phyloP scores from a whole-genome alignment of 495 filamentous ascomycete genomes.

The Aspergillus indologenus region DNA sequence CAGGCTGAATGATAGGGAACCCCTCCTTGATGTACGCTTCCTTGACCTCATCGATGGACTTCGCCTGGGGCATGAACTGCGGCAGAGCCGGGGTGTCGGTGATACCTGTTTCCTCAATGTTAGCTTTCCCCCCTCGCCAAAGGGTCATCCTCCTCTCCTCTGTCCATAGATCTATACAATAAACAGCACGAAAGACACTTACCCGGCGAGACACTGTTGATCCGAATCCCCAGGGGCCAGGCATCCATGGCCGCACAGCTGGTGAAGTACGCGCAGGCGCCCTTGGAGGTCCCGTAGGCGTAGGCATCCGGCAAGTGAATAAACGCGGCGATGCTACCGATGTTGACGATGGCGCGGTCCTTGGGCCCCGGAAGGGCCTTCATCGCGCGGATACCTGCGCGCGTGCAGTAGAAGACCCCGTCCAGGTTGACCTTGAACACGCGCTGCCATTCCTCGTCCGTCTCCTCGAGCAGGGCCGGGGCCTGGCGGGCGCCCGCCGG shows the following conservation, averaged over 20 bases:
- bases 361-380: background rate
- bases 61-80: background rate
- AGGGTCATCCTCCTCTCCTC: too few species aligned
- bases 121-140: slow-evolving; percentile 26
- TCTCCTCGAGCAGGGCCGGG: slow-evolving; percentile 8
- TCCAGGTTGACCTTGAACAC: slow-evolving; percentile 12
- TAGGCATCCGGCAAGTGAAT: slow-evolving; percentile 8
- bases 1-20: background rate
- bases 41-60: background rate
- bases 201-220: slow-evolving; percentile 16
- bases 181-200: background rate
- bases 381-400: slow-evolving; percentile 11
- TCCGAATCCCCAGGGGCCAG: background rate
- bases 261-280: slow-evolving; percentile 1
- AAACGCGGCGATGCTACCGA: slow-evolving; percentile 6
- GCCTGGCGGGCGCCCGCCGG: background rate
- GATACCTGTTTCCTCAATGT: too few species aligned
- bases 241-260: slow-evolving; percentile 9
- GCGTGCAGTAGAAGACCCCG: slow-evolving; percentile 12
- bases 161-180: background rate
- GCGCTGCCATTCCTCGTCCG: slow-evolving; percentile 5
- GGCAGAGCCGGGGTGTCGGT: slow-evolving; percentile 8
- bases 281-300: slow-evolving; percentile 13
- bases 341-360: slow-evolving; percentile 12
- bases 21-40: background rate